These are phyloP conservation scores for Hevea brasiliensis DNA, from an alignment of 345 rosid genomes.

Conservation along the genomic window DNA sequence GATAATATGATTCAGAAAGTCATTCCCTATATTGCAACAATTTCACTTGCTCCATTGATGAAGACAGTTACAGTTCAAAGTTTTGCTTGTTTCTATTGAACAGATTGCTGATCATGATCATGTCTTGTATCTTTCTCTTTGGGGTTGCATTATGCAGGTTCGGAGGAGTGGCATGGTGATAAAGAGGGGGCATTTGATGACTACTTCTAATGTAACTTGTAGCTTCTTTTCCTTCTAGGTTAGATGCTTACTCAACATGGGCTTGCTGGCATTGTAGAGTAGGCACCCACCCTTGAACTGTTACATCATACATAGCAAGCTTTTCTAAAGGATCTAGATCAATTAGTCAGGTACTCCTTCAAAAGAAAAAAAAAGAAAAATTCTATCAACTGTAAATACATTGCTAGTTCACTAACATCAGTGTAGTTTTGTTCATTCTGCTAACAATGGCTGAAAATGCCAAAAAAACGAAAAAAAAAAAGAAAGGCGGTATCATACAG, in stretches of 20 bases:
- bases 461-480: no score
- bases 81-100: conserved; percentile 12
- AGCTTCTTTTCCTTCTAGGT: conserved; percentile 1
- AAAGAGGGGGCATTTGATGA: conserved; percentile 82
- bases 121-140: conserved; percentile 11
- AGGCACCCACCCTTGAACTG: conserved; percentile 25
- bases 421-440: neutral
- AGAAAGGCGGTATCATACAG: neutral
- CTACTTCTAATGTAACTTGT: conserved; percentile 56
- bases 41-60: neutral
- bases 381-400: conserved; percentile 15
- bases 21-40: neutral
- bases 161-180: conserved; percentile 45
- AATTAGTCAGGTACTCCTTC: conserved; percentile 15
- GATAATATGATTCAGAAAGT: conserved; percentile 7
- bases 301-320: conserved; percentile 21
- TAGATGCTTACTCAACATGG: conserved; percentile 22
- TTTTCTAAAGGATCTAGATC: conserved; percentile 20
- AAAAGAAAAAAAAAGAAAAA: neutral
- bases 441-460: conserved; percentile 2
- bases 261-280: conserved; percentile 5
- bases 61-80: neutral
- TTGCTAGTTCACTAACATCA: conserved; percentile 11
- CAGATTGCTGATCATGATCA: conserved; percentile 12
- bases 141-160: conserved; percentile 52